Base-by-base conservation (phyloP, 2,329 filamentous ascomycete genomes). In the Macroventuria anomochaeta region DNA sequence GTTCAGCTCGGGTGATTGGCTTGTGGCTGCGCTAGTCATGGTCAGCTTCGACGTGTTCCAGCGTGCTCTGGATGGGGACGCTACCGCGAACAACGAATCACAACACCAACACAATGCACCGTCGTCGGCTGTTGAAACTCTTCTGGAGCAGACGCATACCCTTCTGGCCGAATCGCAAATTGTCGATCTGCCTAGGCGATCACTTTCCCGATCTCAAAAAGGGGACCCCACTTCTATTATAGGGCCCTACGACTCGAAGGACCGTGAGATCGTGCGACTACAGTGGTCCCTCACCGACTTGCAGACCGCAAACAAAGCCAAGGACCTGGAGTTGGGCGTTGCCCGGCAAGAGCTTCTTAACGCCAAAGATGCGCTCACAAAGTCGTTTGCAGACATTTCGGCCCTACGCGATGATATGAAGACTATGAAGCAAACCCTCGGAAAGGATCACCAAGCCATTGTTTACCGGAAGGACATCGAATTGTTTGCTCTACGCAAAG, bases 381-480 rank as follows among this genome's bases (percentile, higher is more conserved):
- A 68, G 20, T 70, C 68, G 3, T 65, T 69, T 40, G 53, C 64
- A 23, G 70, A 72, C 42, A 67, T 69, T 44, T 58, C 67, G 5
- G 62, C 46, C 23, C 43, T 72, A 18, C 62, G 67, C 29, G 63
- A 72, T 40, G 68, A 73, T 29, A 59, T 71, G 51, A 72, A 67
- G 41, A 63, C 59, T 3, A 61, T 68, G 51, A 74, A 69, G 37
- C 64, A 70, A 20, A 64, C 55, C 7, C 53, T 72, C 21, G 68
- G 60, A 20, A 65, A 66, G 2, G 65, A 72, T 21, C 71, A 74
- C 17, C 71, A 74, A 55, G 60, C 69, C 11, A 53, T 68, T 34
- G 52, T 72, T 43, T 74, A 74, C 40, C 63, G 71, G 17, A 74
- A 73, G 40, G 71, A 74, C 40, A 74, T 74, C 38, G 71, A 74